Base-by-base conservation (phyloP, 306 rosid species). In the Castanea crenata region DNA sequence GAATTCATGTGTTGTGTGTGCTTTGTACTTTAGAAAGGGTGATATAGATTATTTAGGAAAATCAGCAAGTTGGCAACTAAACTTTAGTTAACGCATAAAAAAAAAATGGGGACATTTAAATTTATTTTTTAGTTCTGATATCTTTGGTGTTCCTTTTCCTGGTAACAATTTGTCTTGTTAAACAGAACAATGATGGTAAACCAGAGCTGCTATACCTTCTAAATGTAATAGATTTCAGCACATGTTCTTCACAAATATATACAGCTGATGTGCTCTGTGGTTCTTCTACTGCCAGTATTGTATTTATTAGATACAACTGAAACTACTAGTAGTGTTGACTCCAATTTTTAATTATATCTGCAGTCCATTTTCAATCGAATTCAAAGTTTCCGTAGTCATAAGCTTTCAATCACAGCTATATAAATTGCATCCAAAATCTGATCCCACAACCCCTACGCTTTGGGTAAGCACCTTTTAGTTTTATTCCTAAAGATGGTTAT, bases 331-430 rank as follows among this genome's bases (percentile, higher is more conserved):
- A 35, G 15, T 49, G 15, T n/a, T 67, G 38, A 67, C 51, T 67
- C 27, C 62, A 58, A 41, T 75, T 69, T 41, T 38, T 34, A 61
- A 76, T 69, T 77, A 75, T 49, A 19, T 35, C 23, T 86, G 92
- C 93, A 95, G 99, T 46, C 97, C 97, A 76, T 95, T 95, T 85
- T 92, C 99, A 35, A 82, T 95, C 63, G 98, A 95, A 78, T 95
- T 92, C 80, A 90, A 92, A 87, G 91, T 89, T 68, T 84, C 89
- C 55, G 79, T 92, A 71, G 94, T 86, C 32, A 80, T 95, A 83
- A 89, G 83, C 75, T 95, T 95, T 76, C 91, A 88, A 68, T 91
- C 98, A 65, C 92, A 92, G 79, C 86, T 95, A 68, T 85, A 94
- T 25, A 92, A 89, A 80, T 44, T 90, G 74, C 92, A 90, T 18